These are phyloP conservation scores for Pisolithus sp. DNA, from an alignment of 768 basidiomycete species.

Conservation along the genomic window DNA sequence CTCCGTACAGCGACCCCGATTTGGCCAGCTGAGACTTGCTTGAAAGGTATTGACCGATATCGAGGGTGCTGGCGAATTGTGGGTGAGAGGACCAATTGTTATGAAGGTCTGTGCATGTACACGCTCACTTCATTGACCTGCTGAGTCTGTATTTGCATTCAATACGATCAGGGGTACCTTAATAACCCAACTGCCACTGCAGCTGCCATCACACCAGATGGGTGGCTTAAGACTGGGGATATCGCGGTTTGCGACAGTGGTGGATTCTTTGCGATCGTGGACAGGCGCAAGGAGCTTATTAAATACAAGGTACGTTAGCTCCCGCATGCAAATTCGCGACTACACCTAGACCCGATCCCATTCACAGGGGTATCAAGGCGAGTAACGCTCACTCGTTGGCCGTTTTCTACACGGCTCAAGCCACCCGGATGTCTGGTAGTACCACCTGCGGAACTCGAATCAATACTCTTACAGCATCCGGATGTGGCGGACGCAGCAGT, in stretches of 20 bases:
- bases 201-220: constrained; percentile 60
- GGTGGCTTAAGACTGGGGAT: constrained; percentile 91
- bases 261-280: constrained; percentile 71
- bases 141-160: background rate
- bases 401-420: background rate
- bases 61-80: constrained; percentile 65
- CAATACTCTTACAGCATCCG: constrained; percentile 65
- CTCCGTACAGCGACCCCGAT: background rate
- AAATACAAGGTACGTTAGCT: constrained; percentile 52
- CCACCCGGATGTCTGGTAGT: constrained; percentile 38
- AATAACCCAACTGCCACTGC: constrained; percentile 66
- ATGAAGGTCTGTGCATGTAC: constrained; percentile 54
- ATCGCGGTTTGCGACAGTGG: constrained; percentile 60
- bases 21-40: background rate
- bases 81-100: constrained; percentile 69
- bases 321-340: background rate
- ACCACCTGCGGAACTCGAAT: constrained; percentile 82
- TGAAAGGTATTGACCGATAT: constrained; percentile 22
- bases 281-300: constrained; percentile 68
- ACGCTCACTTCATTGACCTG: background rate
- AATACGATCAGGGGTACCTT: constrained; percentile 54
- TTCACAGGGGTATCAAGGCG: constrained; percentile 71
- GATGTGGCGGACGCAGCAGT: constrained; percentile 77
- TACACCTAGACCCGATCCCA: background rate
- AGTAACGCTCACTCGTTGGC: constrained; percentile 4